Base-by-base conservation (phyloP, 768 basidiomycete genomes). In the Amanita fuliginea region DNA sequence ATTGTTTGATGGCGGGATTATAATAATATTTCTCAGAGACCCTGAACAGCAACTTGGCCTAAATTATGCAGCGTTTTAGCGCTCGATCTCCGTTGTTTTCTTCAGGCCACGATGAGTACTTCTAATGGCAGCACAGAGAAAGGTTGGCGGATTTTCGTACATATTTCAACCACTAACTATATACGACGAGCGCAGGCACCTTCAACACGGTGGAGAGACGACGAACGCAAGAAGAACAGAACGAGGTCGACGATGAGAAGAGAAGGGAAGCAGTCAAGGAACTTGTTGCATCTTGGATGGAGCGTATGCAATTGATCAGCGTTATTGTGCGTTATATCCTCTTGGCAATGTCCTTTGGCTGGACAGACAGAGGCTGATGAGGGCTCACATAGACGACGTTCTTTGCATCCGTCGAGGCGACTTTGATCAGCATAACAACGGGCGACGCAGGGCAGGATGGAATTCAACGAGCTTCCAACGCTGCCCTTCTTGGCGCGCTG, bases 231-330 rank as follows among this genome's bases (percentile, higher is more conserved):
- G 62, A 67, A 44, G 71, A 77, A 1, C 77, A 80, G 54, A 64
- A 80, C 53, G 55, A 64, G 6, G 62, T 58, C 21, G 80, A 81
- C 50, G 73, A 73, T 6, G 60, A 68, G 50, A 69, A 67, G 10
- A 63, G 67, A 34, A 64, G 63, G 54, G 67, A 69, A 44, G 76
- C 72, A 2, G 65, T 73, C 64, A 69, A 61, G 43, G 73, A 76
- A 36, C 67, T 80, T 2, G 67, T 77, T n/a, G 70, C 72, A 55
- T 75, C 76, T 3, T 81, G 80, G 80, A 73, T 76, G 67, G 79
- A 81, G 51, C 67, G 78, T 36, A 66, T 81, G 37, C 77, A 80
- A 61, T 63, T 81, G 9, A 78, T 81, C 60, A 74, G 69, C 35
- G 70, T 81, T 30, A 78, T 41, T 56, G 76, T 64, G 22, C 24